These are phyloP conservation scores for Suhomyces pyralidae DNA, from an alignment of 805 yeast genomes.

Conservation along the genomic window DNA sequence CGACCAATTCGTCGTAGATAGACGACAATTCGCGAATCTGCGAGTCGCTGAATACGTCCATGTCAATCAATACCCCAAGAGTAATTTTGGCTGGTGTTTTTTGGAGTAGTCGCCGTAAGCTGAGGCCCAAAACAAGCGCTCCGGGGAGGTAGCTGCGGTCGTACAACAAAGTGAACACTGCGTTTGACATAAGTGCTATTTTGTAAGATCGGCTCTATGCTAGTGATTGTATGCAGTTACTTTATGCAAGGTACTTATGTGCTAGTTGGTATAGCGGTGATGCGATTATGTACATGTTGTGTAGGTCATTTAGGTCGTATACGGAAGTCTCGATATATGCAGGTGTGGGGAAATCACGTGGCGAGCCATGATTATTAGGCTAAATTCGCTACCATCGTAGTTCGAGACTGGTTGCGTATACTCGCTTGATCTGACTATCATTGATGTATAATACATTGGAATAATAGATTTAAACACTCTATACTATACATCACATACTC, in stretches of 20 bases:
- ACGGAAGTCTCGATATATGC: neutral
- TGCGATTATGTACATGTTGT: neutral
- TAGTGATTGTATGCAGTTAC: too few relatives aligned
- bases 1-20: slow-evolving; percentile 31
- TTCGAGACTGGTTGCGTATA: too few relatives aligned
- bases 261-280: neutral
- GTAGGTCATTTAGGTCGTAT: neutral
- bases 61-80: slow-evolving; percentile 35
- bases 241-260: neutral
- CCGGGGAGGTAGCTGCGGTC: slow-evolving; percentile 56
- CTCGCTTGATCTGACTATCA: too few relatives aligned
- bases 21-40: slow-evolving; percentile 26
- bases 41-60: slow-evolving; percentile 17
- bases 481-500: too few relatives aligned
- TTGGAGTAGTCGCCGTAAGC: slow-evolving; percentile 14
- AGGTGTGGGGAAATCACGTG: neutral
- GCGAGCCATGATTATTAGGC: too few relatives aligned
- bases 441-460: too few relatives aligned
- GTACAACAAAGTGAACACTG: slow-evolving; percentile 49
- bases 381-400: too few relatives aligned
- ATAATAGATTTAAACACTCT: too few relatives aligned
- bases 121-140: slow-evolving; percentile 47
- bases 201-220: too few relatives aligned
- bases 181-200: slow-evolving; percentile 14
- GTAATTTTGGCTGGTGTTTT: neutral